These are phyloP conservation scores for Platanthera guangdongensis DNA, from an alignment of 106 monocot genomes.

Conservation along the genomic window DNA sequence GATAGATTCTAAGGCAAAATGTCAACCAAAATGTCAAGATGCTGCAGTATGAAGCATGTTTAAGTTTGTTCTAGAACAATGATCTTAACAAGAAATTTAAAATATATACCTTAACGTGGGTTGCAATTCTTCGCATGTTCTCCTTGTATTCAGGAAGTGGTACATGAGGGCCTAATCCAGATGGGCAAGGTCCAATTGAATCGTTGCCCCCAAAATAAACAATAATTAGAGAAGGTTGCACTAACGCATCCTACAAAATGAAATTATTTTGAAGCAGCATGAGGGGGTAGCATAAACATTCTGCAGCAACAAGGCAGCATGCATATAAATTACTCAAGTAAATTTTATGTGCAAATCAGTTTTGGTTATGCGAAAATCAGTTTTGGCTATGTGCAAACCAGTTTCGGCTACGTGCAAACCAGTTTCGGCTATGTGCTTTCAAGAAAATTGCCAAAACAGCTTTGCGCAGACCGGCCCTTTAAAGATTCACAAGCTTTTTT, in stretches of 20 bases:
- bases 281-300: neutral
- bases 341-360: too few species aligned
- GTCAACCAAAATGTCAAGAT: neutral
- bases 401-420: too few species aligned
- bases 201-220: slow-evolving; percentile 94
- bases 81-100: neutral
- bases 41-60: neutral
- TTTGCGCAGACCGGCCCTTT: too few species aligned
- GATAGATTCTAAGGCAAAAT: slow-evolving; percentile 58
- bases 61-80: neutral
- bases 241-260: slow-evolving; percentile 41
- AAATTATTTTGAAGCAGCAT: neutral
- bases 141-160: slow-evolving; percentile 73
- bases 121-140: slow-evolving; percentile 73
- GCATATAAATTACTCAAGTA: neutral
- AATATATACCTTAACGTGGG: slow-evolving; percentile 49
- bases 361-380: too few species aligned
- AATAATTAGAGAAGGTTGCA: slow-evolving; percentile 72
- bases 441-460: too few species aligned
- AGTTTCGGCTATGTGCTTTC: too few species aligned
- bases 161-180: slow-evolving; percentile 81
- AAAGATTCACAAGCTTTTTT: too few species aligned
- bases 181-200: slow-evolving; percentile 66
- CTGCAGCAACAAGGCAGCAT: neutral
- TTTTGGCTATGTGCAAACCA: too few species aligned